Evolutionary conservation across 495 filamentous ascomycete species (phyloP).

Genomic region (Penicillium atrosanguineum): DNA sequence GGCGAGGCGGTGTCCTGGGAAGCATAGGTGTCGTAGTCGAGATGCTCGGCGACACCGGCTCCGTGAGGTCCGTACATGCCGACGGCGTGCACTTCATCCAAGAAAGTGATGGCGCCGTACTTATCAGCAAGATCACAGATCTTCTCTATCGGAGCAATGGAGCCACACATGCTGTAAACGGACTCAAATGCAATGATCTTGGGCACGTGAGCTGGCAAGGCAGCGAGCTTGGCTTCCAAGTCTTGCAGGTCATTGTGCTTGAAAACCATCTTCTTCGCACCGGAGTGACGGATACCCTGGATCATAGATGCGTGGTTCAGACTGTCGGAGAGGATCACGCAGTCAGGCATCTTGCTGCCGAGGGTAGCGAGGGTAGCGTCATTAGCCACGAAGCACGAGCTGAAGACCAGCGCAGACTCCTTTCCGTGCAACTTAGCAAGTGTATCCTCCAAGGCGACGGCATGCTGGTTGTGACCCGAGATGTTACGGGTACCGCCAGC

Average conservation of each 20-base stretch:
- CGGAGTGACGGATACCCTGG: constrained; percentile 96
- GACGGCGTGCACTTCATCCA: constrained; percentile 97
- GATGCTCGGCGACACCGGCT: constrained; percentile 94
- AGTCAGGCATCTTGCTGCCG: constrained; percentile 92
- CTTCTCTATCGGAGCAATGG: constrained; percentile 89
- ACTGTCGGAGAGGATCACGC: constrained; percentile 92
- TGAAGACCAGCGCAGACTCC: constrained; percentile 89
- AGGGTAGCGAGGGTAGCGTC: constrained; percentile 96
- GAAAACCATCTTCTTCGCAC: constrained; percentile 95
- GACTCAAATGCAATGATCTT: constrained; percentile 99
- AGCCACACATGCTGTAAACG: constrained; percentile 99
- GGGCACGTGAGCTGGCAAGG: constrained; percentile 75
- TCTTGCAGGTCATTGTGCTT: constrained; percentile 94
- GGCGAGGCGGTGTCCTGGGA: constrained; percentile 62
- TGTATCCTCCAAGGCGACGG: constrained; percentile 77
- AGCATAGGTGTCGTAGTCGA: constrained; percentile 74
- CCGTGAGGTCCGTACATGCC: constrained; percentile 98
- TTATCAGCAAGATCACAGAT: constrained; percentile 96
- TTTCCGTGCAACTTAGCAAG: constrained; percentile 90
- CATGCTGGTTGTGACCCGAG: constrained; percentile 95
- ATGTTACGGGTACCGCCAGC: constrained; percentile 97
- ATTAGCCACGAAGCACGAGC: constrained; percentile 96
- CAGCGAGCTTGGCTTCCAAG: constrained; percentile 85
- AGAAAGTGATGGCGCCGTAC: constrained; percentile 94
- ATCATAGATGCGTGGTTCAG: constrained; percentile 99